Conservation (phyloP, 176 grass and related monocot species). For the Zea luxurians region DNA sequence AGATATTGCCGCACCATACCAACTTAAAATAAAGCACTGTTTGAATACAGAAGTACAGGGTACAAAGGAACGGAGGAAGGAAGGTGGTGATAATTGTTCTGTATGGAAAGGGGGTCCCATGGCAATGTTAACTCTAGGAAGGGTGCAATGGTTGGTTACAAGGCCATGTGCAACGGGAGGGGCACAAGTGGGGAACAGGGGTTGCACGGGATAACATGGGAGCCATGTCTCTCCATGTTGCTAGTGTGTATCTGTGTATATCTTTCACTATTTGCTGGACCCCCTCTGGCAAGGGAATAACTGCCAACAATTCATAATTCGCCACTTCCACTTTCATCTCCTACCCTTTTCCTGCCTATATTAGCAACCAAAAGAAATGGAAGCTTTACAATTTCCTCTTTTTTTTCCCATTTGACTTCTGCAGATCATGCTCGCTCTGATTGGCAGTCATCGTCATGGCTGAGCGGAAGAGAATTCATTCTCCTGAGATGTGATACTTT, state of each 20-base stretch:
- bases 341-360: conserved; percentile 44
- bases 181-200: conserved; percentile 77
- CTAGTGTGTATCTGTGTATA: conserved; percentile 66
- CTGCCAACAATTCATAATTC: conserved; percentile 41
- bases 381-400: conserved; percentile 46
- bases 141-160: conserved; percentile 48
- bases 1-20: conserved; percentile 31
- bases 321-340: conserved; percentile 47
- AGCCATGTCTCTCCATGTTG: conserved; percentile 73
- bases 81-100: conserved; percentile 44
- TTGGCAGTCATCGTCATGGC: conserved; percentile 28
- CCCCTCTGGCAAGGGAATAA: conserved; percentile 63
- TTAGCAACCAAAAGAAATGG: conserved; percentile 43
- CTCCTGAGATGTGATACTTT: conserved; percentile 28
- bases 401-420: conserved; percentile 42
- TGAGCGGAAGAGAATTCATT: conserved; percentile 36
- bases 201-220: conserved; percentile 78
- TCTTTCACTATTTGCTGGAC: conserved; percentile 73
- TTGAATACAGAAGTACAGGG: conserved; percentile 46
- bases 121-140: conserved; percentile 34
- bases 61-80: conserved; percentile 36
- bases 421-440: conserved; percentile 39
- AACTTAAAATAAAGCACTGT: conserved; percentile 42
- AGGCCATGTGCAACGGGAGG: conserved; percentile 79
- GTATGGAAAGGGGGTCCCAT: no score